phyloP scores from a whole-genome alignment of 192 early-diverging fungal species.

The Martensiomyces pterosporus region DNA sequence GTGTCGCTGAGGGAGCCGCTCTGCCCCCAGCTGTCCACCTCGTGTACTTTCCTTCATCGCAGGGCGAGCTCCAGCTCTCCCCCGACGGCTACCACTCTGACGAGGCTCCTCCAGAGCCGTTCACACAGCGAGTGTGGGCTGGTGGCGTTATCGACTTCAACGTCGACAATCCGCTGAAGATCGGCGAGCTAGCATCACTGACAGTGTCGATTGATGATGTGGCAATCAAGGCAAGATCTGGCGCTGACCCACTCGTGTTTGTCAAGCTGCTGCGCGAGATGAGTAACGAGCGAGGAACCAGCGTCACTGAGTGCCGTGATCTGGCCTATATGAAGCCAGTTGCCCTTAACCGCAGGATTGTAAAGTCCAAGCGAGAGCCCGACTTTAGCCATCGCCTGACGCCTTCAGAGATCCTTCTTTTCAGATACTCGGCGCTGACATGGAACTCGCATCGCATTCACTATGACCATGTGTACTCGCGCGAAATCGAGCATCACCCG shows the following conservation, averaged over 20 bases:
- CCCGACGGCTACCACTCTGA: conserved; percentile 79
- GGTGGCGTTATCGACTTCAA: conserved; percentile 68
- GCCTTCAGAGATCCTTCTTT: conserved; percentile 69
- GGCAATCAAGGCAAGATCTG: conserved; percentile 50
- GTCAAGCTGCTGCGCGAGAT: conserved; percentile 65
- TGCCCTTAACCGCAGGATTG: conserved; percentile 19
- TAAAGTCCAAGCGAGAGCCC: conserved; percentile 49
- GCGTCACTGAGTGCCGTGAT: conserved; percentile 61
- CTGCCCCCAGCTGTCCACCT: conserved; percentile 75
- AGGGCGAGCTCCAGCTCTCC: conserved; percentile 61
- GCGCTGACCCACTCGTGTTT: conserved; percentile 60
- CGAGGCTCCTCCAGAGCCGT: conserved; percentile 73
- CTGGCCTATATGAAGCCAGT: conserved; percentile 61
- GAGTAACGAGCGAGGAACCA: conserved; percentile 56
- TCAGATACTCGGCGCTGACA: conserved; percentile 84
- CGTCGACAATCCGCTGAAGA: conserved; percentile 54
- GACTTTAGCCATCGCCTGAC: conserved; percentile 57
- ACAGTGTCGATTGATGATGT: conserved; percentile 54
- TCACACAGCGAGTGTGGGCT: conserved; percentile 81
- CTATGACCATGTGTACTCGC: conserved; percentile 72
- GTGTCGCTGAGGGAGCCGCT: conserved; percentile 32
- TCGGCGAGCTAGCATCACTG: conserved; percentile 62
- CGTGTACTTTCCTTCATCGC: conserved; percentile 73
- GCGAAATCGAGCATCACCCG: conserved; percentile 62
- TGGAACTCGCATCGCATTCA: conserved; percentile 91